Base-by-base conservation (phyloP, 441 rosid species). In the Bocquillonia castaneifolia region DNA sequence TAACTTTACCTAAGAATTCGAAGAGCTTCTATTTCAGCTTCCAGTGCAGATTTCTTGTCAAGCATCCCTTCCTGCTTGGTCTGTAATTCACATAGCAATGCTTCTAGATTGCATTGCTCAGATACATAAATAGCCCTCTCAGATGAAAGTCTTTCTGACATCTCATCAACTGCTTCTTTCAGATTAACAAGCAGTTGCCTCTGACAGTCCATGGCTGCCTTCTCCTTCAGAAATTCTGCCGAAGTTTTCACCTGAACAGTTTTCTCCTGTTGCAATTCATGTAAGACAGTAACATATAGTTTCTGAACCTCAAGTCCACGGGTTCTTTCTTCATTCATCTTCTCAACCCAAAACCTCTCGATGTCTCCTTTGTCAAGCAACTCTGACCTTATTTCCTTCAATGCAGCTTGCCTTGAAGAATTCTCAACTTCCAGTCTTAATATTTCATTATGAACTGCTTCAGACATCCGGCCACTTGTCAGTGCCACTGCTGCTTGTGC, bases 401-500 rank as follows among this genome's bases (percentile, higher is more conserved):
- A 79, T 68, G 81, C 90, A 69, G 81, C 81, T 71, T 76, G 75
- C 77, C 81, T 85, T 18, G 64, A 78, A 64, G 76, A 63, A 53
- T 71, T 82, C 73, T 88, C 94, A 54, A 85, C 81, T 75, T 91
- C 92, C 69, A 84, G 76, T 81, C 85, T 85, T 37, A 74, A 80
- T 68, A 94, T 55, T 78, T 88, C 99, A 25, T 63, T 63, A 64
- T 74, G 40, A 67, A 88, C 71, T 74, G 93, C 90, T 66, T 77
- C 84, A 26, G 60, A 65, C 90, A 90, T 88, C 78, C 87, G 80
- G 66, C 97, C 99, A 73, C 92, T 84, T 13, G 79, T 81, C 77
- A 90, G 84, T 67, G 96, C 87, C 53, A 91, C 96, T 39, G 90
- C 89, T 15, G 84, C 90, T 78, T 91, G 97, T 68, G 92, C 95